Conservation (phyloP, 306 rosid species). For the Cucumis cinereus region DNA sequence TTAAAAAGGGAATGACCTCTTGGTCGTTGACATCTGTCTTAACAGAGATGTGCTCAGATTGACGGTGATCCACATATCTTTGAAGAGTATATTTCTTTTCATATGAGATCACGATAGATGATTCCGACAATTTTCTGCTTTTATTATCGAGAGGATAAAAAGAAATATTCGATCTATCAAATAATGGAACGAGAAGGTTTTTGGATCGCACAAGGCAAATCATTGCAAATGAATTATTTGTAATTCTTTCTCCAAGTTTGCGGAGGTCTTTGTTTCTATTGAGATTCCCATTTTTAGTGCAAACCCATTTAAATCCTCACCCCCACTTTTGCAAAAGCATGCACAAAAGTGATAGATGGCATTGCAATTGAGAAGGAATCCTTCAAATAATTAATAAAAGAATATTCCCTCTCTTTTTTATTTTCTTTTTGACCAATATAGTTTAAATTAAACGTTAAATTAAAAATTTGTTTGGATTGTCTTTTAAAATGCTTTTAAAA, state of each 20-base stretch:
- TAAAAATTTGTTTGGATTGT: no score
- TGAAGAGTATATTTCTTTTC: background rate
- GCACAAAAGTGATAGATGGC: background rate
- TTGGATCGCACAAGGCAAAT: background rate
- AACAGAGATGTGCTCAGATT: no score
- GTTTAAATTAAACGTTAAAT: no score
- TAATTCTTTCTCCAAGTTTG: background rate
- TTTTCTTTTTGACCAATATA: background rate
- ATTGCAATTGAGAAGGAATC: background rate
- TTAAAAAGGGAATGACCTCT: no score
- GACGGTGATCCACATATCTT: no score
- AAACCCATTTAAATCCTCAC: background rate
- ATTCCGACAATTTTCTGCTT: background rate
- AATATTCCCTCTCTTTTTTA: background rate
- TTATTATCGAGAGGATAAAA: background rate
- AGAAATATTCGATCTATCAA: background rate
- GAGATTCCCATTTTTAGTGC: slow-evolving; percentile 1
- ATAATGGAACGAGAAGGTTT: background rate
- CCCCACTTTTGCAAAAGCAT: background rate
- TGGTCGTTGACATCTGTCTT: no score
- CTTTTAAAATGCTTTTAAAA: no score
- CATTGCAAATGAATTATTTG: background rate
- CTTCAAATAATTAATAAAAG: background rate
- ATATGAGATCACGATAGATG: background rate
- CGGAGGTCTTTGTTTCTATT: background rate